Conservation (phyloP, 2,329 filamentous ascomycete genomes). For the Scopulariopsis brevicaulis region DNA sequence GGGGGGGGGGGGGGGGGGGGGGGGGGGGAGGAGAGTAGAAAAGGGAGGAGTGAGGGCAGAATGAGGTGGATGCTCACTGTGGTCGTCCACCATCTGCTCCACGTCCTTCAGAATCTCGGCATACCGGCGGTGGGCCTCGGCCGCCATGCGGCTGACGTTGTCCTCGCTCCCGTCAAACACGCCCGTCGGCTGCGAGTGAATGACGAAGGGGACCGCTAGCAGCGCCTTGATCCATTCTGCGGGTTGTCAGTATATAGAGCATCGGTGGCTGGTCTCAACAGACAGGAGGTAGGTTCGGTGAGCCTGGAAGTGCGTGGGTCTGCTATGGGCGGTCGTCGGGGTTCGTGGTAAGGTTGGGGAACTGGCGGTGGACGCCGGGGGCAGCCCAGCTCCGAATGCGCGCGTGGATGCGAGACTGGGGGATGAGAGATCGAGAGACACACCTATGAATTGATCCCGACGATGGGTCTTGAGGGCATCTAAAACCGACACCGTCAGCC, state of each 20-base stretch:
- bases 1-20: too few relatives aligned
- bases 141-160: conserved; percentile 59
- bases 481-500: conserved; percentile 12
- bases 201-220: conserved; percentile 87
- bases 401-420: not conserved
- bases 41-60: not conserved
- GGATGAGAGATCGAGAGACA: not conserved
- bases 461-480: conserved; percentile 71
- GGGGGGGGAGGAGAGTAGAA: not conserved
- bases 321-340: not conserved
- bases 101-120: conserved; percentile 93
- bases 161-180: conserved; percentile 61
- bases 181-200: conserved; percentile 89
- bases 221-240: conserved; percentile 93
- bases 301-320: not conserved
- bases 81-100: conserved; percentile 81
- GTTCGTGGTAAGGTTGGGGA: not conserved
- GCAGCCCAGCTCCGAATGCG: not conserved
- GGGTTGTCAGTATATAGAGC: conserved; percentile 3
- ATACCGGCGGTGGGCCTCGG: conserved; percentile 76
- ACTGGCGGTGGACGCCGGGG: not conserved
- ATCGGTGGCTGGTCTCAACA: not conserved
- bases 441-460: conserved; percentile 78
- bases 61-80: conserved; percentile 45
- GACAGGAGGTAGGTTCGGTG: conserved; percentile 5